Base-by-base conservation (phyloP, 805 yeast species). In the Myxozyma kluyveri region DNA sequence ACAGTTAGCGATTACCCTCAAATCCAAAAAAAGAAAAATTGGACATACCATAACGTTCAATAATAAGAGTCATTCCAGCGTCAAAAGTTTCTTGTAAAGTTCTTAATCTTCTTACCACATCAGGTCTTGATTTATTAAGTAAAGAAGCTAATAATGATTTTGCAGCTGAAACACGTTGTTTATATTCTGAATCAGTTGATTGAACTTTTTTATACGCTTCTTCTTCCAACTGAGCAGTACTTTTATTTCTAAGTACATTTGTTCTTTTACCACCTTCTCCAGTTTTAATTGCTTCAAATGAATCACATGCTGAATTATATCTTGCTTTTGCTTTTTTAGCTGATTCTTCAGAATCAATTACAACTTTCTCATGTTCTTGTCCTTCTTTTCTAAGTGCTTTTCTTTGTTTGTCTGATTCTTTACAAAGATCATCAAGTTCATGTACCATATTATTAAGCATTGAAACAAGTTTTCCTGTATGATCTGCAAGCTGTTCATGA, bases 281-380 rank as follows among this genome's bases (percentile, higher is more conserved):
- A 39, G 82, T 76, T 64, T 84, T 81, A 40, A 89, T 76, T 61
- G 85, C 83, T 61, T 91, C 97, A 67, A 88, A 78, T 61, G 93
- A 98, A 48, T 82, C 85, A 63, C 96, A 88, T 23, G 89, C 71
- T 47, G 86, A 82, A 64, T 79, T 80, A 67, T 93, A 91, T 66
- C 81, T 82, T 32, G 72, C 61, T 67, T 86, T 87, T 14, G 97
- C 95, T 77, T 91, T 91, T 59, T 88, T 96, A 1, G 96, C 96
- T 39, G 80, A 78, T 50, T 75, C 73, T 45, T 89, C 90, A 4
- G 96, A 82, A 51, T 93, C 98, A 10, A 75, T 64, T 32, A 89
- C 90, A 53, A 85, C 95, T 64, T 86, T 88, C 65, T 93, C 99
- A 61, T 83, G 79, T 44, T 86, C 75, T 63, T 80, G 77, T 39